Evolutionary conservation across 345 rosid genomes (phyloP).

Genomic region (Populus pruinosa): DNA sequence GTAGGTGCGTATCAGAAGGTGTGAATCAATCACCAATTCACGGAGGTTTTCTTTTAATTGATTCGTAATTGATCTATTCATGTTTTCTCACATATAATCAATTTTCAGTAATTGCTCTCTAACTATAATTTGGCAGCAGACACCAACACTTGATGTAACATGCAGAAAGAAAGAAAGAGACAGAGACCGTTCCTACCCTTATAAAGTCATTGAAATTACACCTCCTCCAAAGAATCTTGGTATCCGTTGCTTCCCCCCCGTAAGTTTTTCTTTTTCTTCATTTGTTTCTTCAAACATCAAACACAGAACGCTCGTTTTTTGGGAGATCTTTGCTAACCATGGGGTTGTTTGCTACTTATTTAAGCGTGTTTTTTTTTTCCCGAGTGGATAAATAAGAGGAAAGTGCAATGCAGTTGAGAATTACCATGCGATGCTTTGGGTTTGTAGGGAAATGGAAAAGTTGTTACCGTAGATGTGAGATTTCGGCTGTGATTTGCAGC

Average conservation of each 20-base stretch:
- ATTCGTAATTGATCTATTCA: not conserved
- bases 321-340: no score
- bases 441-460: not conserved
- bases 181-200: constrained; percentile 56
- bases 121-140: constrained; percentile 21
- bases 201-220: constrained; percentile 85
- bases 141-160: constrained; percentile 29
- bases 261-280: constrained; percentile 22
- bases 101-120: not conserved
- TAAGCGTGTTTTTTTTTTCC: not conserved
- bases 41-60: not conserved
- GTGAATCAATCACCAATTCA: constrained; percentile 5
- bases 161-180: constrained; percentile 77
- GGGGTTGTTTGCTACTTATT: not conserved
- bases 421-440: not conserved
- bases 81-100: not conserved
- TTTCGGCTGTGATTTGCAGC: not conserved
- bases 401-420: not conserved
- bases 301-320: no score
- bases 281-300: not conserved
- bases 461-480: not conserved
- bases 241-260: constrained; percentile 77
- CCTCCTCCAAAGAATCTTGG: constrained; percentile 94
- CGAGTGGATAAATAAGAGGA: not conserved
- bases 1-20: constrained; percentile 42